Evolutionary conservation across 768 basidiomycete species (phyloP).

Genomic region (Boletus reticulatus): DNA sequence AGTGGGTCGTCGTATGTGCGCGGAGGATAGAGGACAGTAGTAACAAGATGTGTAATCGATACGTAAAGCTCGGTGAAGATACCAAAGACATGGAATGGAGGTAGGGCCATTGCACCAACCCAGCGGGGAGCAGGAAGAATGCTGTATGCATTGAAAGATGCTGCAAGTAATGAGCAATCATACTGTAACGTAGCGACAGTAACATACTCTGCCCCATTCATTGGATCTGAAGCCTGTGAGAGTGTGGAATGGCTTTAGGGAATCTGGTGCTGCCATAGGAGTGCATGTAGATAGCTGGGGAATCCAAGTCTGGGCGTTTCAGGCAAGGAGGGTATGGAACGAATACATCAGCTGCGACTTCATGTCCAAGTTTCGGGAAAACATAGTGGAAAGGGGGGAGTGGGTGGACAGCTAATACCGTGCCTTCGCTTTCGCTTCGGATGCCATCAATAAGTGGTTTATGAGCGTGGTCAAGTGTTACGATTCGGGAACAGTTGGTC

Average conservation of each 20-base stretch:
- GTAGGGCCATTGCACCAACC: slow-evolving; percentile 32
- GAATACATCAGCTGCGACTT: slow-evolving; percentile 6
- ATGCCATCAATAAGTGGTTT: slow-evolving; percentile 11
- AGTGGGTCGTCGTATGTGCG: background rate
- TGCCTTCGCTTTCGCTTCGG: background rate
- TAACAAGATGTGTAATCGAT: slow-evolving; percentile 26
- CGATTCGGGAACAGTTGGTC: slow-evolving; percentile 14
- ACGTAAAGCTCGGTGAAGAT: slow-evolving; percentile 30
- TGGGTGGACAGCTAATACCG: slow-evolving; percentile 6
- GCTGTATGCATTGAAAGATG: background rate
- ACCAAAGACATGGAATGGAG: slow-evolving; percentile 40
- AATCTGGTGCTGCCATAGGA: slow-evolving; percentile 43
- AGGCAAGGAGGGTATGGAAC: slow-evolving; percentile 5
- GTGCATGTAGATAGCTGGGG: slow-evolving; percentile 16
- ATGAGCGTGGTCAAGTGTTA: slow-evolving; percentile 10
- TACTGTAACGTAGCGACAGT: no score
- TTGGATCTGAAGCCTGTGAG: slow-evolving; percentile 30
- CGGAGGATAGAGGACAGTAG: slow-evolving; percentile 35
- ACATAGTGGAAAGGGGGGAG: slow-evolving; percentile 20
- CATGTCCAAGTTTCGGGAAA: slow-evolving; percentile 35
- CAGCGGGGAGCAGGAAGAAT: background rate
- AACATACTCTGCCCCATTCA: slow-evolving; percentile 35
- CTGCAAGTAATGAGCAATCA: background rate
- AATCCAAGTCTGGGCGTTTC: slow-evolving; percentile 7
- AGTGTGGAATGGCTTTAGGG: slow-evolving; percentile 41